Percentiles rank a stretch among this genome's conserved stretches.
Evolutionary conservation across 306 rosid genomes (phyloP).

Genomic region (Astragalus membranaceus): DNA sequence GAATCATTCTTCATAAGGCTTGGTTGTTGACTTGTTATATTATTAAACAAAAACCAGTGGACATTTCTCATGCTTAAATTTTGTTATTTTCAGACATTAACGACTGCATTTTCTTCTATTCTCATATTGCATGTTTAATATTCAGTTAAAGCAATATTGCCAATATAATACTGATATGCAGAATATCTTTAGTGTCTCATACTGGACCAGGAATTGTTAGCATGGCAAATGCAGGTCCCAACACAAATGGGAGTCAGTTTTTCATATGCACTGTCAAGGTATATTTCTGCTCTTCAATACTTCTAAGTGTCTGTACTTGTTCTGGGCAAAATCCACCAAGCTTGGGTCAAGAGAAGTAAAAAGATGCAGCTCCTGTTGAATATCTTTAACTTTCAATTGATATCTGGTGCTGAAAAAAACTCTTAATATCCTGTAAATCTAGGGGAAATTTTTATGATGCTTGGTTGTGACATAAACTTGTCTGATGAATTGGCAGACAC

Average conservation of each 20-base stretch:
- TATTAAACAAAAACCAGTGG: too few relatives aligned
- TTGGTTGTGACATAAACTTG: conserved; percentile 1
- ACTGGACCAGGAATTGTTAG: conserved; percentile 84
- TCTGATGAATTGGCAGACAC: conserved; percentile 58
- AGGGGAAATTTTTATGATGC: conserved; percentile 1
- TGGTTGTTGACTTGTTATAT: too few relatives aligned
- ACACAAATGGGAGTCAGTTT: conserved; percentile 96
- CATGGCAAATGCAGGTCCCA: conserved; percentile 99
- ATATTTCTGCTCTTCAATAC: conserved; percentile 12
- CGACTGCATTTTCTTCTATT: neutral
- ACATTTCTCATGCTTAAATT: neutral
- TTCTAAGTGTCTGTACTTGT: neutral
- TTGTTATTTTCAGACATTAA: neutral
- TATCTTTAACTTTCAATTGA: neutral
- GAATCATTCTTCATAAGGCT: too few relatives aligned
- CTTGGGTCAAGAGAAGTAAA: neutral
- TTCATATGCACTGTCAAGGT: conserved; percentile 96
- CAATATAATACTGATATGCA: conserved; percentile 11
- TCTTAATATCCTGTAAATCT: neutral
- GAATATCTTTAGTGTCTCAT: conserved; percentile 57
- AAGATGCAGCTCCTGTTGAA: neutral
- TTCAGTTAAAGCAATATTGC: neutral
- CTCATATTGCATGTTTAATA: neutral
- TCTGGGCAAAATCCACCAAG: neutral
- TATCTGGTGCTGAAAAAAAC: neutral